These are phyloP conservation scores for Amniculicola lignicola DNA, from an alignment of 495 filamentous ascomycete genomes.

Conservation along the genomic window DNA sequence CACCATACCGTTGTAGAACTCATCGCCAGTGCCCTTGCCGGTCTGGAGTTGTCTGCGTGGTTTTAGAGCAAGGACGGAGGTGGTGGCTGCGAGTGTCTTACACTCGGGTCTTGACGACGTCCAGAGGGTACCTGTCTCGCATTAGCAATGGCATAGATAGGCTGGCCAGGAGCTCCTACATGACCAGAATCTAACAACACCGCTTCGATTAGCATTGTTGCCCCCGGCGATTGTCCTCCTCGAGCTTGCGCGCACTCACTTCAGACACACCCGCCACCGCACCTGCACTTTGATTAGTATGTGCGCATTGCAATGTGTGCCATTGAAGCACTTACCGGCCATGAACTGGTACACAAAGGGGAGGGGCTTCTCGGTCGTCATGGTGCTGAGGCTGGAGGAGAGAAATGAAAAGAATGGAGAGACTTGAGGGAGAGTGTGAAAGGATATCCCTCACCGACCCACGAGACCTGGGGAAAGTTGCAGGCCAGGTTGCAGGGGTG, in stretches of 20 bases:
- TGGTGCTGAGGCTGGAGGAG: conserved; percentile 41
- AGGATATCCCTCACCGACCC: not conserved
- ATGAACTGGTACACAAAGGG: conserved; percentile 84
- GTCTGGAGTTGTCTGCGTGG: conserved; percentile 78
- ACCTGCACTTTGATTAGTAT: conserved; percentile 42
- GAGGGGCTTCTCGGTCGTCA: conserved; percentile 68
- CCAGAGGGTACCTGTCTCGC: conserved; percentile 86
- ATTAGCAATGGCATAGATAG: conserved; percentile 17
- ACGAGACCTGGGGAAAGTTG: conserved; percentile 17
- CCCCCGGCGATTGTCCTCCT: not conserved
- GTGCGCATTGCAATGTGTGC: conserved; percentile 20
- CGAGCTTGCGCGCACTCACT: conserved; percentile 51
- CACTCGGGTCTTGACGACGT: conserved; percentile 98
- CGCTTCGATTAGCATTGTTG: conserved; percentile 21
- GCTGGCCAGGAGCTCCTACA: conserved; percentile 51
- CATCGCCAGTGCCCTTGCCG: conserved; percentile 64
- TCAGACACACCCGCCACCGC: conserved; percentile 91
- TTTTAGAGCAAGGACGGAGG: conserved; percentile 14
- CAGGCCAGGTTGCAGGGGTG: not conserved
- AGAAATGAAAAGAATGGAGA: conserved; percentile 9
- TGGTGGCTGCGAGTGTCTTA: conserved; percentile 47
- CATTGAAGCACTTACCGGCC: conserved; percentile 54
- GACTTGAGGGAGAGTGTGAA: not conserved
- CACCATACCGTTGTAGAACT: conserved; percentile 91
- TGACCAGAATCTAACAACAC: conserved; percentile 69